Evolutionary conservation across 1,284 basidiomycete species (phyloP), one percentile per base, ranked within the genome.

Genomic region (Malassezia obtusa): DNA sequence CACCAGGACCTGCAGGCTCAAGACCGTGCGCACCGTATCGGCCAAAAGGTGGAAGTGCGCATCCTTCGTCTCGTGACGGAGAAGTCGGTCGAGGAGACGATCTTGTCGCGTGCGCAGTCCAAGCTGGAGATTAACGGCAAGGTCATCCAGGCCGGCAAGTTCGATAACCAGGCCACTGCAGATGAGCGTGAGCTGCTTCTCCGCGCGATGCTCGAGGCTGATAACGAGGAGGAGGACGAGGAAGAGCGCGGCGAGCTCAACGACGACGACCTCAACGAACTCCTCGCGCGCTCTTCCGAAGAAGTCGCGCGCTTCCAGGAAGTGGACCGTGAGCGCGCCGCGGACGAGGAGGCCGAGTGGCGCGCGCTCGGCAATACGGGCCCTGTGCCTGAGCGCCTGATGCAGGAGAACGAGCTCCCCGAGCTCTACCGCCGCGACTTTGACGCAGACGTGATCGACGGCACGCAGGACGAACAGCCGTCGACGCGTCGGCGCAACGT

Each of bases 91-190:
- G 94, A 98, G 76, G 92, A 98, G 77, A 88, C 90, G 9, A 95
- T 96, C 80, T 84, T 94, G 63, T 86, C 87, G 43, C 83, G 90
- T 61, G 94, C 94, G 3, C 84, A 89, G 60, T 88, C 84, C 76
- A 99, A 99, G 80, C 84, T 98, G 47, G 92, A 95, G 71, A 94
- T 99, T 72, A 94, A 99, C 75, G 91, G 94, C 78, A 98, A 98
- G 77, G 91, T 98, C 48, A 74, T 75, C 47, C 72, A 75, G 49
- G 92, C 92, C 48, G 92, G 92, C 80, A 89, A 90, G 56, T 98
- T 96, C 79, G 94, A 99, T 76, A 94, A 98, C 77, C 92, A 95
- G 76, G 94, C 91, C 17, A 94, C 90, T 1, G 87, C 89, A 58
- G 91, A 94, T 73, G 94, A 99, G 75, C 90, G 94, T 67, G 94